These are phyloP conservation scores for Spathaspora sp. DNA, from an alignment of 805 yeast species.

Conservation along the genomic window DNA sequence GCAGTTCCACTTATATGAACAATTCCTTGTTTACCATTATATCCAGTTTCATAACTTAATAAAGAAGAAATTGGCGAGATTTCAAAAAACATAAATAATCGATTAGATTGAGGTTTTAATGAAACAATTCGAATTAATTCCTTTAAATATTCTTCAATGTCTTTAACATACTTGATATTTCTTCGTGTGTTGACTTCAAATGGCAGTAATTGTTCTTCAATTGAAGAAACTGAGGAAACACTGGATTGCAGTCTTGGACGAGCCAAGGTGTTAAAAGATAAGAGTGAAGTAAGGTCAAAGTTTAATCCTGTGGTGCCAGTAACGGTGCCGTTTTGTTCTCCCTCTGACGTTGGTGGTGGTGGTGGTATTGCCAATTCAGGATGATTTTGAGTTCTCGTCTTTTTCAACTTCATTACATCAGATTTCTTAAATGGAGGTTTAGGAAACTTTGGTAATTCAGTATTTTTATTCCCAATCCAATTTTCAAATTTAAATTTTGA, in stretches of 20 bases:
- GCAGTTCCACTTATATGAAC: slow-evolving; percentile 79
- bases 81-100: slow-evolving; percentile 83
- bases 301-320: neutral
- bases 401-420: neutral
- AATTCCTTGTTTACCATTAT: slow-evolving; percentile 86
- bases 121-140: slow-evolving; percentile 56
- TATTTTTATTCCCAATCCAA: slow-evolving; percentile 29
- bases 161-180: slow-evolving; percentile 38
- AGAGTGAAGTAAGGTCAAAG: neutral
- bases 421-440: slow-evolving; percentile 30
- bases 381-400: neutral
- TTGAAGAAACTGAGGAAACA: slow-evolving; percentile 19
- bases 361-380: neutral
- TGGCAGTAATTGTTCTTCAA: slow-evolving; percentile 15
- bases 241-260: slow-evolving; percentile 28
- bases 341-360: too few species aligned
- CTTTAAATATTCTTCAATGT: slow-evolving; percentile 65
- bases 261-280: slow-evolving; percentile 2
- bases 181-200: slow-evolving; percentile 21
- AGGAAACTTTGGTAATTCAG: slow-evolving; percentile 45
- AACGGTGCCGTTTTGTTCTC: neutral
- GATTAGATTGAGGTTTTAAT: slow-evolving; percentile 76
- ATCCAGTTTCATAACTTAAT: slow-evolving; percentile 76
- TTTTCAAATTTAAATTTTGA: slow-evolving; percentile 55
- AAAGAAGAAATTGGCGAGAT: slow-evolving; percentile 84